Evolutionary conservation across 768 basidiomycete species (phyloP), one percentile per base, ranked within the genome.

Genomic region (Lactarius indigo): DNA sequence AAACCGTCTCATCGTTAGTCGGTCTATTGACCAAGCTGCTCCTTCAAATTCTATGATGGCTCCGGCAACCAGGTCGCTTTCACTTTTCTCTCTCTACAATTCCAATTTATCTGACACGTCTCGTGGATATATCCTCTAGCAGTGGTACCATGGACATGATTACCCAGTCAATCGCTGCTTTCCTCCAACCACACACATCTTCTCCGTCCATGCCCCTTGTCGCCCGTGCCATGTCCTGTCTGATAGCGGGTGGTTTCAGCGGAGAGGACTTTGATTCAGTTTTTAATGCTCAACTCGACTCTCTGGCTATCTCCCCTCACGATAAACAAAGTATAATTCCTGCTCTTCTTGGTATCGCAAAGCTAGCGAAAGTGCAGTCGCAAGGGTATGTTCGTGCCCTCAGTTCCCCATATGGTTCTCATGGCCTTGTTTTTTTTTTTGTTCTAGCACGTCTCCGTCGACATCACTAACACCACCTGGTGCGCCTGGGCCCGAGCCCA

Each of bases 121-220:
- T 37, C 13, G 3, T 37, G 37, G 37, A 13, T 37, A 37, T 37
- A 37, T 12, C 17, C 15, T 20, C 7, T 5, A 20, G 33, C 18
- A 42, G 42, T 20, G 18, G 18, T 20, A 33, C 9, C 33, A 4
- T 10, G 1, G 52, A 62, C 3, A 13, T 9, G 12, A 35, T 61
- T 35, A 26, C 52, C 2, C 10, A 57, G 55, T 57, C 41, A 10
- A 63, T 63, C 15, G 2, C 18, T 0, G 20, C 55, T 23, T 56
- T 63, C n/a, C 62, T 63, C 15, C 41, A 63, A 26, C 55, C 55
- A 2, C 62, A 63, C 41, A 63, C 62, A 13, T 63, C 62, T 23
- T 63, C 62, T 23, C 55, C 31, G 1, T 57, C 62, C 30, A 5
- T 57, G 0, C 17, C 1, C n/a, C 5, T 63, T 28, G 44, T 44